These are phyloP conservation scores for Centaurea solstitialis DNA, from an alignment of 129 eudicot species.

Conservation along the genomic window DNA sequence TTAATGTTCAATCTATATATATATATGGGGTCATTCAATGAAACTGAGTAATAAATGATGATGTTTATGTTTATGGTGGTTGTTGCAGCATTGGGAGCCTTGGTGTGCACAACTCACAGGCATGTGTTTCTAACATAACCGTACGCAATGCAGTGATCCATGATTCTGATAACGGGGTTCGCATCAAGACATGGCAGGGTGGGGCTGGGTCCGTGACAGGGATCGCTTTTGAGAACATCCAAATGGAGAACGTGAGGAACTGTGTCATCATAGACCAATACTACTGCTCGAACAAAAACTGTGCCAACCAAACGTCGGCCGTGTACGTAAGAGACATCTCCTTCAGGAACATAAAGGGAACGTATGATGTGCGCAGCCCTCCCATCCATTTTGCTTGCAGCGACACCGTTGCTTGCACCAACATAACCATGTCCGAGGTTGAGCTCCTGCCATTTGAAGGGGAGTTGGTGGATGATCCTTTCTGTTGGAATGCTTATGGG, in stretches of 20 bases:
- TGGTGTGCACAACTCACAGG: slow-evolving; percentile 80
- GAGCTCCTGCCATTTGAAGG: slow-evolving; percentile 82
- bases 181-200: slow-evolving; percentile 99
- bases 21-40: no score
- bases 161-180: slow-evolving; percentile 86
- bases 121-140: slow-evolving; percentile 89
- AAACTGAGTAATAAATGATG: no score
- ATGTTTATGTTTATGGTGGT: no score
- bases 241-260: slow-evolving; percentile 88
- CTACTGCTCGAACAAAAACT: slow-evolving; percentile 78
- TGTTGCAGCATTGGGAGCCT: slow-evolving; percentile 87
- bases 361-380: slow-evolving; percentile 77
- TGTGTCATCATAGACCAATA: slow-evolving; percentile 91
- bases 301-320: slow-evolving; percentile 79
- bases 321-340: slow-evolving; percentile 69
- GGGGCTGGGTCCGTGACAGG: slow-evolving; percentile 94
- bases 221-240: slow-evolving; percentile 77
- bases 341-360: slow-evolving; percentile 87
- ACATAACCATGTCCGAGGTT: slow-evolving; percentile 95
- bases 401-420: slow-evolving; percentile 83
- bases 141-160: slow-evolving; percentile 72
- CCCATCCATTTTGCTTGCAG: slow-evolving; percentile 98
- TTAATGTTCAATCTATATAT: no score
- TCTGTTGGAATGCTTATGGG: slow-evolving; percentile 97
- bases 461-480: slow-evolving; percentile 80